phyloP scores from a whole-genome alignment of 176 grass and related monocot genomes.

The Triticum turgidum region DNA sequence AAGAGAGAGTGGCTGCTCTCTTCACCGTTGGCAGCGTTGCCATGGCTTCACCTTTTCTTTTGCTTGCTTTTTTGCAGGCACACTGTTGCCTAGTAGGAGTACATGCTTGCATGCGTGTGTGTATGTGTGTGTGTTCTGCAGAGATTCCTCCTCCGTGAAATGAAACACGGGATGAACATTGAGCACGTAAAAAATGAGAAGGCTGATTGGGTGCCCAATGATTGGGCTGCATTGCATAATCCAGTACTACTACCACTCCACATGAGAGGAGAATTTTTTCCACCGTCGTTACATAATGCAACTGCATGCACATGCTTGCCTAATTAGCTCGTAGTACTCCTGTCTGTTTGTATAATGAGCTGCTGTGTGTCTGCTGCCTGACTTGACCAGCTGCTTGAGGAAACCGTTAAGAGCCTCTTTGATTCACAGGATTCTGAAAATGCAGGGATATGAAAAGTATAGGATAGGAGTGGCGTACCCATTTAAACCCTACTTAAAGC shows the following conservation, averaged over 20 bases:
- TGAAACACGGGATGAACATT: slow-evolving; percentile 22
- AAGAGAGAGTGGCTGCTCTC: slow-evolving; percentile 24
- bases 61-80: slow-evolving; percentile 37
- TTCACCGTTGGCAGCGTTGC: slow-evolving; percentile 23
- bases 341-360: slow-evolving; percentile 9
- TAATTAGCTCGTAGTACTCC: not conserved
- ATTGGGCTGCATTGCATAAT: slow-evolving; percentile 42
- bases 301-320: slow-evolving; percentile 13
- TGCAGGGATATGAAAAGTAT: too few relatives aligned
- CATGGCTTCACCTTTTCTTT: slow-evolving; percentile 22
- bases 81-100: not conserved
- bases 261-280: slow-evolving; percentile 44
- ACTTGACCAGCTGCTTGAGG: not conserved
- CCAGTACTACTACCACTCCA: not conserved
- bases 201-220: slow-evolving; percentile 40
- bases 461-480: too few relatives aligned
- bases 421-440: too few relatives aligned
- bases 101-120: not conserved
- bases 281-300: slow-evolving; percentile 32
- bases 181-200: slow-evolving; percentile 19
- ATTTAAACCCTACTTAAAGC: too few relatives aligned
- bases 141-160: slow-evolving; percentile 19
- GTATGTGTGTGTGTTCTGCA: not conserved
- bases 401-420: not conserved
- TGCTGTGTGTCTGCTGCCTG: slow-evolving; percentile 6